Conservation (phyloP, 495 filamentous ascomycete species). For the Aspergillus sparsus region DNA sequence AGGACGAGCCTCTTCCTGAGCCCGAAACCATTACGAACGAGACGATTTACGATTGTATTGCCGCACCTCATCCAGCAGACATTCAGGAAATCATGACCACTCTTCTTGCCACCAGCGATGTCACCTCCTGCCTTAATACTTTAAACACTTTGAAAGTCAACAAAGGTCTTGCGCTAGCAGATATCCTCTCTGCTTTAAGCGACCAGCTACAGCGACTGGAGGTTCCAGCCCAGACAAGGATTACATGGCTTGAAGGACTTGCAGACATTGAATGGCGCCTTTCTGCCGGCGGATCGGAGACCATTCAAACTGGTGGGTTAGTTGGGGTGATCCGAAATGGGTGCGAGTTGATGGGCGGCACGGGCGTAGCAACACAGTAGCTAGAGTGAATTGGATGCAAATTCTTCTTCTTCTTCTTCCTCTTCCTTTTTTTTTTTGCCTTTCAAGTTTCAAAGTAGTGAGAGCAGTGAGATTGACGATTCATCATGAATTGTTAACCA, state of each 20-base stretch:
- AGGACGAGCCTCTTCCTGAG: conserved; percentile 52
- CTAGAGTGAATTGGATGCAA: not conserved
- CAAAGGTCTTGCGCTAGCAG: conserved; percentile 89
- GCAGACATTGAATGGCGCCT: conserved; percentile 91
- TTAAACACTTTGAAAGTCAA: conserved; percentile 81
- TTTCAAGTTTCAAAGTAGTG: not conserved
- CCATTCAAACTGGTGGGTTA: conserved; percentile 86
- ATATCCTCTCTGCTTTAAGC: conserved; percentile 81
- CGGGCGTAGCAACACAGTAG: conserved; percentile 1
- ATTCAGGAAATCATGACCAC: conserved; percentile 82
- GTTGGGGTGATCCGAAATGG: conserved; percentile 88
- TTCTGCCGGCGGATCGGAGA: conserved; percentile 85
- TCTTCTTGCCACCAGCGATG: conserved; percentile 77
- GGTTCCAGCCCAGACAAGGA: conserved; percentile 82
- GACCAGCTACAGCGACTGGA: conserved; percentile 82
- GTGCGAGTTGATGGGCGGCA: conserved; percentile 65
- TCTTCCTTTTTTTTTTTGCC: not conserved
- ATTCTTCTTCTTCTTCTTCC: not conserved
- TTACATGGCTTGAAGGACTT: conserved; percentile 87
- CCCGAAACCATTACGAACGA: conserved; percentile 83
- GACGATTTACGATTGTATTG: conserved; percentile 97
- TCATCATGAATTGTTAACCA: too few relatives aligned
- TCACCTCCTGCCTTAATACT: conserved; percentile 81
- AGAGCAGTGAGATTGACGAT: too few relatives aligned
- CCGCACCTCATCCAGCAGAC: conserved; percentile 87